Evolutionary conservation across 345 rosid species (phyloP).

Genomic region (Pelargonium nanum): DNA sequence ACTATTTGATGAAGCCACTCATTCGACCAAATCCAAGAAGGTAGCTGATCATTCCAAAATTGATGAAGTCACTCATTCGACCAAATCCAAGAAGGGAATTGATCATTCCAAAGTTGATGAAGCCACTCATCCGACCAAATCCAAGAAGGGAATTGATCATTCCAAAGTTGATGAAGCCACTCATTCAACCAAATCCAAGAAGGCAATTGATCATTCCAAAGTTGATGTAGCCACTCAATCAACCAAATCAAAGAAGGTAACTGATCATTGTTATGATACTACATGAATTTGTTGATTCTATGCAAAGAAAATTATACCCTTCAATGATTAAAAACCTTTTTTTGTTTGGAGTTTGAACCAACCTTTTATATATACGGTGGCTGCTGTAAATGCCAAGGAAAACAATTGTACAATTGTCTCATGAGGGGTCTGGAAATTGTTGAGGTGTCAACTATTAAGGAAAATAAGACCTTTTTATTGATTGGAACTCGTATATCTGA

Average conservation of each 20-base stretch:
- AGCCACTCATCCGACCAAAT: neutral
- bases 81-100: neutral
- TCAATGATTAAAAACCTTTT: neutral
- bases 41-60: constrained; percentile 19
- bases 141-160: neutral
- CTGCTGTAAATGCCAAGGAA: neutral
- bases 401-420: neutral
- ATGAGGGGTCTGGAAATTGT: neutral
- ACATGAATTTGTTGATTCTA: neutral
- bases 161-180: neutral
- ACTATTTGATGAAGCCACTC: constrained; percentile 36
- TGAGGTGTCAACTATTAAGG: neutral
- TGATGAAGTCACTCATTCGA: neutral
- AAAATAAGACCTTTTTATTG: neutral
- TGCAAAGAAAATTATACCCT: neutral
- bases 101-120: neutral
- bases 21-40: constrained; percentile 31
- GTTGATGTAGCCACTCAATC: neutral
- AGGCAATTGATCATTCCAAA: neutral
- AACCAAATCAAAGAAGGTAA: neutral
- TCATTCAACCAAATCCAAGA: neutral
- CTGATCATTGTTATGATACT: neutral
- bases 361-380: no score
- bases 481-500: neutral
- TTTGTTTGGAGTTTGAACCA: no score